phyloP scores from a whole-genome alignment of 371 early-diverging fungal species.

The Chytridiales sp. region DNA sequence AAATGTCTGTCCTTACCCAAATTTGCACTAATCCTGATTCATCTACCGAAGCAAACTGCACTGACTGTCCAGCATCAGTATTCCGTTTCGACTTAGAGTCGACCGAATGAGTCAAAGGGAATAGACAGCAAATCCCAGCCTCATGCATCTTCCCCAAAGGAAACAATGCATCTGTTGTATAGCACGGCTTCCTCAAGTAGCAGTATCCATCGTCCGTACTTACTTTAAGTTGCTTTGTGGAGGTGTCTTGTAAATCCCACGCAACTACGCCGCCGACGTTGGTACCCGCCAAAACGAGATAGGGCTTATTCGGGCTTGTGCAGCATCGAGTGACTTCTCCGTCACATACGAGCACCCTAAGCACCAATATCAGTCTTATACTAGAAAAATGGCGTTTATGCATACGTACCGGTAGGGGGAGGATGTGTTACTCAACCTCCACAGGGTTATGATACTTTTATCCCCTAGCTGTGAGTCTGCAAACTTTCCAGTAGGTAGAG shows the following conservation, averaged over 20 bases:
- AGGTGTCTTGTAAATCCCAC: constrained; percentile 39
- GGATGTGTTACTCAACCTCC: too few relatives aligned
- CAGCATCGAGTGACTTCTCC: constrained; percentile 22
- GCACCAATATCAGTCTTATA: too few relatives aligned
- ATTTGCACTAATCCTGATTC: constrained; percentile 31
- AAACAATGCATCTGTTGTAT: constrained; percentile 35
- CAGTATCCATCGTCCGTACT: background rate
- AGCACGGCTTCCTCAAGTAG: constrained; percentile 29
- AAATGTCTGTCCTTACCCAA: constrained; percentile 44
- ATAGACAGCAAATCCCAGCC: too few relatives aligned
- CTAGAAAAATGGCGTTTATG: too few relatives aligned
- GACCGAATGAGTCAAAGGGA: too few relatives aligned
- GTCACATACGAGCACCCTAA: constrained; percentile 37
- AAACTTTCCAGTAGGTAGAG: background rate
- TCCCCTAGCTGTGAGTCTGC: background rate
- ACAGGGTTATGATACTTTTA: constrained; percentile 2
- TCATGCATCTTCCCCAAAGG: constrained; percentile 22
- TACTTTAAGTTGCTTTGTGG: constrained; percentile 10
- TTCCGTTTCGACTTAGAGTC: too few relatives aligned
- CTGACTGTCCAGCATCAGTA: constrained; percentile 13
- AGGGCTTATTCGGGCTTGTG: constrained; percentile 30
- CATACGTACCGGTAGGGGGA: too few relatives aligned
- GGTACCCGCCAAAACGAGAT: constrained; percentile 40
- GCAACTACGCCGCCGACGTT: constrained; percentile 32
- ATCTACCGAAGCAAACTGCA: constrained; percentile 39